phyloP scores from a whole-genome alignment of 176 grass and related monocot species.

The Phragmites australis region DNA sequence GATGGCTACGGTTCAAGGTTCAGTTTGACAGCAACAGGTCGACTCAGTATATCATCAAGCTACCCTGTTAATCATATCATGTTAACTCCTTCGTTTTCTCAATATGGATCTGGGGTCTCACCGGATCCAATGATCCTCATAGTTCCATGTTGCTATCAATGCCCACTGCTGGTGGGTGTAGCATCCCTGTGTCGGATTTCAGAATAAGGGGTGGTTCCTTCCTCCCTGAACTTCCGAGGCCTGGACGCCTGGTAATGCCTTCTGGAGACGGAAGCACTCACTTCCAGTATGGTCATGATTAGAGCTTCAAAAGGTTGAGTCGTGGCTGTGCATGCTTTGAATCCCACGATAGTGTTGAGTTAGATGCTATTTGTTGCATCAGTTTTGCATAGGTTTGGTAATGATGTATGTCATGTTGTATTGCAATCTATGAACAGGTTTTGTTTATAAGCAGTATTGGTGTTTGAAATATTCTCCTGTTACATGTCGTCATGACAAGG shows the following conservation, averaged over 20 bases:
- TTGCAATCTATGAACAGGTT: slow-evolving; percentile 22
- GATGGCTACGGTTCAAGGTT: slow-evolving; percentile 45
- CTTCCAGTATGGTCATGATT: slow-evolving; percentile 41
- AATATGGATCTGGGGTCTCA: slow-evolving; percentile 38
- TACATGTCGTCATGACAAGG: not conserved
- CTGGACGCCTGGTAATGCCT: slow-evolving; percentile 34
- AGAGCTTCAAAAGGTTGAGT: slow-evolving; percentile 12
- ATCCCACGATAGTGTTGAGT: slow-evolving; percentile 6
- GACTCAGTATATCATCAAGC: slow-evolving; percentile 28
- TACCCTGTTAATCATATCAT: slow-evolving; percentile 27
- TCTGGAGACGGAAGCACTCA: slow-evolving; percentile 32
- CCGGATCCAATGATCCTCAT: slow-evolving; percentile 16
- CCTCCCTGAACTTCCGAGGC: slow-evolving; percentile 28
- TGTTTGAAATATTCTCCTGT: not conserved
- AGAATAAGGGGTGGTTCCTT: slow-evolving; percentile 29
- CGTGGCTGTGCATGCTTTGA: slow-evolving; percentile 29
- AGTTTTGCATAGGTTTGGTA: slow-evolving; percentile 24
- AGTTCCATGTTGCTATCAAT: slow-evolving; percentile 25
- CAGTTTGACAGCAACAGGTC: slow-evolving; percentile 37
- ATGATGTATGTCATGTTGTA: not conserved
- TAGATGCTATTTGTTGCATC: not conserved
- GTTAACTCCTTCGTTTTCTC: slow-evolving; percentile 16
- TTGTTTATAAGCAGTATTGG: slow-evolving; percentile 13
- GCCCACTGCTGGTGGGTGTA: slow-evolving; percentile 34
- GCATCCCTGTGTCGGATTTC: slow-evolving; percentile 39